Base-by-base conservation (phyloP, 164 flowering plant genomes). In the Kingdonia uniflora region DNA sequence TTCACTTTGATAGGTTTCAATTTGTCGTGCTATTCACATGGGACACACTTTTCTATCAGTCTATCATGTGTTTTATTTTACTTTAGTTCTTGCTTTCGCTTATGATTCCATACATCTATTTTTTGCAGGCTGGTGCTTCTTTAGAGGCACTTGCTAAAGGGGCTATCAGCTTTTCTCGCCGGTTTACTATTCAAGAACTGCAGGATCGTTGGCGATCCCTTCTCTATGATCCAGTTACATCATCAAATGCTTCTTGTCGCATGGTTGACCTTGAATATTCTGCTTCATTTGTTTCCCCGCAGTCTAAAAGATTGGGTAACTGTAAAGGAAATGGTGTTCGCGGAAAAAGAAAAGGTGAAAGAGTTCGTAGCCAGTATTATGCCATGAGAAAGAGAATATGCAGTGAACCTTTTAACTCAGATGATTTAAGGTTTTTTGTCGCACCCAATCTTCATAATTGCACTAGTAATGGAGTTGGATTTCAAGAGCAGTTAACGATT, bases 121-220 rank as follows among this genome's bases (percentile, higher is more conserved):
- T n/a, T 55, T 51, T 68, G 59, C 69, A 92, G 98, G 82, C 80
- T 24, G 96, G 96, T 45, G 94, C 97, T 59, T 88, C 99, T 13
- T 68, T 88, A 68, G 99, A 92, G 65, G 75, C 95, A 50, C 95
- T 92, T 66, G 95, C 95, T 23, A 92, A 84, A 75, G 96, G 99
- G 35, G 95, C 89, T 13, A 94, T 86, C 25, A 75, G 60, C 38
- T 92, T 92, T 79, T 86, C 97, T 50, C 74, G 76, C 12, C 74
- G 72, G 61, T 88, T 65, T 68, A 74, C 83, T 14, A 52, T 86
- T 58, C 58, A 65, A 60, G 91, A 92, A 61, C 56, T 92, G 57
- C 78, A 75, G 67, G 83, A 86, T 46, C 82, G 91, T 44, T 92
- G 99, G 99, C 63, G 62, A 55, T 73, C 89, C 43, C 80, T 88